A percentile compares a stretch with the other conserved stretches of the same genome.
phyloP scores from a whole-genome alignment of 2,329 filamentous ascomycete genomes.

The Colletotrichum lentis region DNA sequence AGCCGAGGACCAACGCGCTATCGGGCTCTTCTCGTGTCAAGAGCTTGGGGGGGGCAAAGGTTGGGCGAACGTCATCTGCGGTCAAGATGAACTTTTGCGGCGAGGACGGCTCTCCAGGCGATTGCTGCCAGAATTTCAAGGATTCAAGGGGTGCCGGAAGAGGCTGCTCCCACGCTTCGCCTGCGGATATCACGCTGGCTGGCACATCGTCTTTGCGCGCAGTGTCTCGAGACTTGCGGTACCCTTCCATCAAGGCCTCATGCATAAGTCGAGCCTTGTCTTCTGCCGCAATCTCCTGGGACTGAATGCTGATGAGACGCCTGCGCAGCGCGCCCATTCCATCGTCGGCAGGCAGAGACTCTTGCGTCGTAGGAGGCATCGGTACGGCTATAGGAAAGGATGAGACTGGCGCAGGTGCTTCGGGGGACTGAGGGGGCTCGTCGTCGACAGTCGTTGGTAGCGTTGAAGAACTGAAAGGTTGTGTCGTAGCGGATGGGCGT shows the following conservation, averaged over 20 bases:
- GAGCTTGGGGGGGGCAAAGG: slow-evolving; percentile 67
- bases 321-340: slow-evolving; percentile 74
- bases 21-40: slow-evolving; percentile 56
- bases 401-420: slow-evolving; percentile 16
- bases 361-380: slow-evolving; percentile 17
- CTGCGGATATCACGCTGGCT: slow-evolving; percentile 35
- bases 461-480: slow-evolving; percentile 48
- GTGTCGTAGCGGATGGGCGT: slow-evolving; percentile 42
- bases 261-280: slow-evolving; percentile 80
- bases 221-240: slow-evolving; percentile 53
- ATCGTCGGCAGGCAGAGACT: slow-evolving; percentile 75
- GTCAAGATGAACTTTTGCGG: slow-evolving; percentile 60
- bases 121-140: slow-evolving; percentile 67
- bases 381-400: slow-evolving; percentile 13
- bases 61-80: slow-evolving; percentile 71
- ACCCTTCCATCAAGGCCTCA: slow-evolving; percentile 73
- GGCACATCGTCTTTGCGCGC: slow-evolving; percentile 17
- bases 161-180: slow-evolving; percentile 50
- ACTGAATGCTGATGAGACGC: slow-evolving; percentile 74
- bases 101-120: slow-evolving; percentile 50
- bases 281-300: slow-evolving; percentile 61
- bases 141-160: slow-evolving; percentile 59
- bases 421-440: slow-evolving; percentile 36
- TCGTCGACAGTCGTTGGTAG: slow-evolving; percentile 43
- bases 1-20: slow-evolving; percentile 68